Evolutionary conservation across 2,329 filamentous ascomycete genomes (phyloP).

Genomic region (Tricladium varicosporioides): DNA sequence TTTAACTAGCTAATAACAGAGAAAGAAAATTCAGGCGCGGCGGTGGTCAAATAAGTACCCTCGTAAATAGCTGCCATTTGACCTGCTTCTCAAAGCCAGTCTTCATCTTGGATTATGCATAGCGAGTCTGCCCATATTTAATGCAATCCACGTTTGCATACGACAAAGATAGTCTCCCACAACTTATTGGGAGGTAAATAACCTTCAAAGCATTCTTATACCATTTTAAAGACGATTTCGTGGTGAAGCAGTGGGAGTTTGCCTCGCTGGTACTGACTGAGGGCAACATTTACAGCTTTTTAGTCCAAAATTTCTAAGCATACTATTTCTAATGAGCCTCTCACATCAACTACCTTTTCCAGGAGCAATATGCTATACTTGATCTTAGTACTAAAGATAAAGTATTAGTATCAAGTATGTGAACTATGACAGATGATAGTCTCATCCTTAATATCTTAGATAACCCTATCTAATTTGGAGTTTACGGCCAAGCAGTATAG

Average conservation of each 20-base stretch:
- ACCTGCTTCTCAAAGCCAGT: constrained; percentile 2
- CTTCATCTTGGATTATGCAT: constrained; percentile 12
- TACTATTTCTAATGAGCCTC: background rate
- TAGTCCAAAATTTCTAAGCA: background rate
- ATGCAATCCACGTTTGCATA: background rate
- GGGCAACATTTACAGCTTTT: background rate
- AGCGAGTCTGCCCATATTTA: constrained; percentile 12
- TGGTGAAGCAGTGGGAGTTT: background rate
- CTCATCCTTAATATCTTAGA: no score
- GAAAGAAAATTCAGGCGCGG: no score
- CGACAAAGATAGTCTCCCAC: constrained; percentile 3
- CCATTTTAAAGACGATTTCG: background rate
- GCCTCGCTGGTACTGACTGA: constrained; percentile 10
- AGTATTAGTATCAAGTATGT: no score
- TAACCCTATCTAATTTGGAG: no score
- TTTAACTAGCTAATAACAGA: no score
- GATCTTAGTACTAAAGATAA: no score
- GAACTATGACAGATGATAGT: no score
- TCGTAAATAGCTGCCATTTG: constrained; percentile 6
- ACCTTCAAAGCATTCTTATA: background rate
- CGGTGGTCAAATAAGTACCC: constrained; percentile 29
- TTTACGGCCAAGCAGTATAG: no score
- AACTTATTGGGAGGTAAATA: constrained; percentile 3
- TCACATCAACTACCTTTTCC: background rate
- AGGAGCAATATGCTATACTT: background rate